Percentiles rank a stretch among this genome's conserved stretches.
phyloP scores from a whole-genome alignment of 352 stramenopile genomes.

The Pythium utonaiense region DNA sequence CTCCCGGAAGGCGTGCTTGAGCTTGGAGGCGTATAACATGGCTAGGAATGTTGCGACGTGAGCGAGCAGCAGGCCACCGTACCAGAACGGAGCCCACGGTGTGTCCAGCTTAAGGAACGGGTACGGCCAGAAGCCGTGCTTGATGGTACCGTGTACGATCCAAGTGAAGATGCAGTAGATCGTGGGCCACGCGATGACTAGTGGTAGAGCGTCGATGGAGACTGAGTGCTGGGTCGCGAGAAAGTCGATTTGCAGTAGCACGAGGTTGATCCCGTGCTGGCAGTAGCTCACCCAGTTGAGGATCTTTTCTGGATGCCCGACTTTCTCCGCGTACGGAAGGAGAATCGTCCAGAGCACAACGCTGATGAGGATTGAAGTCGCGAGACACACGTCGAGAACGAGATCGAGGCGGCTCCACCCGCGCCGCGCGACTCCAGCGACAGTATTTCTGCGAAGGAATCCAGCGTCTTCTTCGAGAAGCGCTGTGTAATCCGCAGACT shows the following conservation, averaged over 20 bases:
- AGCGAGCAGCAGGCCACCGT: slow-evolving; percentile 48
- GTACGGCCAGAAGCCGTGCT: slow-evolving; percentile 75
- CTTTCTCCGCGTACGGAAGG: slow-evolving; percentile 55
- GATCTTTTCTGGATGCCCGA: slow-evolving; percentile 43
- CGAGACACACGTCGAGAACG: slow-evolving; percentile 63
- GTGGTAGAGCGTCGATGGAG: slow-evolving; percentile 48
- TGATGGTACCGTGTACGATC: slow-evolving; percentile 67
- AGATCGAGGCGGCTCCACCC: slow-evolving; percentile 59
- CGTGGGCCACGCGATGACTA: slow-evolving; percentile 59
- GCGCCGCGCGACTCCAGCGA: slow-evolving; percentile 16
- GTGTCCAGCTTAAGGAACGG: slow-evolving; percentile 72
- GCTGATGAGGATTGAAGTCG: slow-evolving; percentile 63
- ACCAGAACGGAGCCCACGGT: slow-evolving; percentile 74
- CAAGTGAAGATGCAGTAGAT: slow-evolving; percentile 72
- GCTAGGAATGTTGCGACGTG: slow-evolving; percentile 39
- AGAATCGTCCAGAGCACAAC: slow-evolving; percentile 74
- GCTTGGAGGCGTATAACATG: slow-evolving; percentile 43
- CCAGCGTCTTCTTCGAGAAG: slow-evolving; percentile 40
- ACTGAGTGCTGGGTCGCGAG: slow-evolving; percentile 44
- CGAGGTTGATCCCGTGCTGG: slow-evolving; percentile 70
- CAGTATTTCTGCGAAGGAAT: slow-evolving; percentile 8
- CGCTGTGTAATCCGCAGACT: slow-evolving; percentile 29
- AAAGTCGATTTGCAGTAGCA: slow-evolving; percentile 72
- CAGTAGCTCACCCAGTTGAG: slow-evolving; percentile 80
- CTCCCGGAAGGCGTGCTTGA: slow-evolving; percentile 27